A percentile compares a stretch with the other conserved stretches of the same genome.
phyloP scores from a whole-genome alignment of 2,329 filamentous ascomycete genomes.

The Xylaria sp. region DNA sequence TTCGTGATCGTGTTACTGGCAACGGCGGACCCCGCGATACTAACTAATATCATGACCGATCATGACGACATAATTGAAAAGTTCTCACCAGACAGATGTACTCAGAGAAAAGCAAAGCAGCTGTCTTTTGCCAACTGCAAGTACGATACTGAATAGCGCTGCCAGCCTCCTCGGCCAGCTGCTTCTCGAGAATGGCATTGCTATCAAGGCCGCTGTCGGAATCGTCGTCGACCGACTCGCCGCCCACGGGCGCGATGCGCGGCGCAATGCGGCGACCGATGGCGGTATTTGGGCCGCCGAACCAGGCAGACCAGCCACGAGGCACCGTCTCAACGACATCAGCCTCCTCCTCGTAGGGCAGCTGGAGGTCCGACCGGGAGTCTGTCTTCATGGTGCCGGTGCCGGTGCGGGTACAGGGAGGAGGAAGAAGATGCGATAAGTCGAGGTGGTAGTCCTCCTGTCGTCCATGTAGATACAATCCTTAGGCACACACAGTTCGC shows the following conservation, averaged over 20 bases:
- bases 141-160: constrained; percentile 91
- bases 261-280: constrained; percentile 65
- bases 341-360: constrained; percentile 61
- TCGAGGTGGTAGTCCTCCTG: neutral
- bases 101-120: constrained; percentile 89
- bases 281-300: constrained; percentile 53
- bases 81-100: constrained; percentile 82
- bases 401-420: neutral
- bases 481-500: neutral
- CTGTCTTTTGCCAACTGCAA: constrained; percentile 96
- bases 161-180: constrained; percentile 80
- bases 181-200: constrained; percentile 65
- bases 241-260: constrained; percentile 46
- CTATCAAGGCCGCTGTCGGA: constrained; percentile 59
- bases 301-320: constrained; percentile 53
- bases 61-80: neutral
- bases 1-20: neutral
- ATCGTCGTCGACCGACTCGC: constrained; percentile 37
- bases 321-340: constrained; percentile 59
- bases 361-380: constrained; percentile 40
- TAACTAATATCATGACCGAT: neutral
- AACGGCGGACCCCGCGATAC: neutral
- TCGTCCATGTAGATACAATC: neutral
- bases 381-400: constrained; percentile 40
- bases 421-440: neutral